Conservation (phyloP, 2,329 filamentous ascomycete genomes). For the Pseudogymnoascus sp. region DNA sequence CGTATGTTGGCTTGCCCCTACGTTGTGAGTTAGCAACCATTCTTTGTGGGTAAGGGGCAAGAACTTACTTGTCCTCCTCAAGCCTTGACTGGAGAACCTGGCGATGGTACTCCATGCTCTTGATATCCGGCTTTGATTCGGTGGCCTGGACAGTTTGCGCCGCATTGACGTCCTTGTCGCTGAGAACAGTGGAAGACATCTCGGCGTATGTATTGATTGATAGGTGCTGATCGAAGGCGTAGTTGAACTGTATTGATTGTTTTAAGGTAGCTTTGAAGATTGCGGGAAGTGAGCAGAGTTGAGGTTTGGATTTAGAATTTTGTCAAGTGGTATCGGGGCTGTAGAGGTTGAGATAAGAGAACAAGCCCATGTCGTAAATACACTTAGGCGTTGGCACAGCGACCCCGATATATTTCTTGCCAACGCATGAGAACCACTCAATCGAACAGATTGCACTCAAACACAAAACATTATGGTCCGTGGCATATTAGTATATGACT, state of each 20-base stretch:
- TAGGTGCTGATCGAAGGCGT: background rate
- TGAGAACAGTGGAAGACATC: conserved; percentile 55
- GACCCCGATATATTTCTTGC: background rate
- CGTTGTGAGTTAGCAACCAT: conserved; percentile 1
- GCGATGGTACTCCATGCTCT: conserved; percentile 70
- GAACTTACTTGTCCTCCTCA: conserved; percentile 53
- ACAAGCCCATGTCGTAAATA: background rate
- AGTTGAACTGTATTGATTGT: background rate
- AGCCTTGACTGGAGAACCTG: conserved; percentile 67
- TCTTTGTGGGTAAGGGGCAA: conserved; percentile 20
- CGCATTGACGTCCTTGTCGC: conserved; percentile 56
- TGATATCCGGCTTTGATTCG: conserved; percentile 38
- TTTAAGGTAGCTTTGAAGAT: background rate
- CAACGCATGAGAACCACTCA: conserved; percentile 2
- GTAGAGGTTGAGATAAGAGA: background rate
- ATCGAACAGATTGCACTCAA: background rate
- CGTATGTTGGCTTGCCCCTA: conserved; percentile 40
- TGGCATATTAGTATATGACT: background rate
- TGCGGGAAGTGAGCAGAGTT: background rate
- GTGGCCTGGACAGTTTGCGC: conserved; percentile 21
- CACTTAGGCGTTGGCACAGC: conserved; percentile 5
- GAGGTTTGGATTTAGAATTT: conserved; percentile 8
- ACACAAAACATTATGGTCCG: conserved; percentile 3
- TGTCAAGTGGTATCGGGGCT: background rate
- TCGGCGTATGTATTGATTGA: conserved; percentile 11